phyloP scores from a whole-genome alignment of 495 filamentous ascomycete species.

The Annulohypoxylon nitens region DNA sequence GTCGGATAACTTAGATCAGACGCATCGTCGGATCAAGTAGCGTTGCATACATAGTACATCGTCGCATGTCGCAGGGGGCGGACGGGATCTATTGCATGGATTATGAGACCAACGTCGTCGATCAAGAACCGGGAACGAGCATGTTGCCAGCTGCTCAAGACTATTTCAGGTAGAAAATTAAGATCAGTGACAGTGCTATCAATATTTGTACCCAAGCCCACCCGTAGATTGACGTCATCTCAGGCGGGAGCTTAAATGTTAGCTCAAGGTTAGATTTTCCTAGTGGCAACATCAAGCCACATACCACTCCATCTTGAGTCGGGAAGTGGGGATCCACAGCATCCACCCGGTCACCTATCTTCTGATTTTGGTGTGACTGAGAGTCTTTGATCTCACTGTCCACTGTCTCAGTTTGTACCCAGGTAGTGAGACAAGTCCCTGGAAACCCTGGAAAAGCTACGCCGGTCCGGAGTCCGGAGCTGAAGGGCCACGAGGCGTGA shows the following conservation, averaged over 20 bases:
- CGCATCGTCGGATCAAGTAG: constrained; percentile 11
- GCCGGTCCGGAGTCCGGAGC: background rate
- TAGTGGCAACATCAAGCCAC: constrained; percentile 17
- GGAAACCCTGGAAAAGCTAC: background rate
- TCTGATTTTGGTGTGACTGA: constrained; percentile 11
- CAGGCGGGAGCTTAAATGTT: constrained; percentile 34
- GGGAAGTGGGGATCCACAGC: constrained; percentile 1
- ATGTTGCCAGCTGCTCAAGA: constrained; percentile 5
- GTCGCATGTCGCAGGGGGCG: constrained; percentile 8
- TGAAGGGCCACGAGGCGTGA: background rate
- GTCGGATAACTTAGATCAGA: constrained; percentile 3
- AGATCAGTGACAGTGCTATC: background rate
- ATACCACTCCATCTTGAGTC: background rate
- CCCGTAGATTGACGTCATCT: constrained; percentile 32
- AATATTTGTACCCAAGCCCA: background rate
- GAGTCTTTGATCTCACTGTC: background rate
- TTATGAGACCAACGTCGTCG: constrained; percentile 8
- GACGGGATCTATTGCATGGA: constrained; percentile 10
- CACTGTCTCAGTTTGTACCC: background rate
- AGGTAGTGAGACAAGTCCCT: background rate
- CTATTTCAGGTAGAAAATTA: constrained; percentile 11
- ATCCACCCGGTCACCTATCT: background rate
- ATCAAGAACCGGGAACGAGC: constrained; percentile 22
- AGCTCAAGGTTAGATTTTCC: background rate
- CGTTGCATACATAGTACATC: constrained; percentile 28